These are phyloP conservation scores for Aspergillus sclerotialis DNA, from an alignment of 2,329 filamentous ascomycete genomes.

Conservation along the genomic window DNA sequence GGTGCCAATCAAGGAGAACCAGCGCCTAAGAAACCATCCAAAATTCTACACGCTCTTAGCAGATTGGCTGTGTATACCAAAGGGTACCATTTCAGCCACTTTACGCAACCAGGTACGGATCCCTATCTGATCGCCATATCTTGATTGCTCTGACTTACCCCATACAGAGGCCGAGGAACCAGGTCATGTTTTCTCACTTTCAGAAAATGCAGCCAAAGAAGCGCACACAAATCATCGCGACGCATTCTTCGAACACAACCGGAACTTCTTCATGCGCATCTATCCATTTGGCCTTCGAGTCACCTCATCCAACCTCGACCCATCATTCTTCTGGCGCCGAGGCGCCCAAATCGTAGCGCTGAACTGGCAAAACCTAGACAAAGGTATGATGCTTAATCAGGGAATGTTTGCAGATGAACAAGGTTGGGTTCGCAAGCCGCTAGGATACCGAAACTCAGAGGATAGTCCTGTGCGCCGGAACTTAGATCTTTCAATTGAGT, in stretches of 20 bases:
- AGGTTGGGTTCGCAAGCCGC: slow-evolving; percentile 81
- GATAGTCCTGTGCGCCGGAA: slow-evolving; percentile 43
- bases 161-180: slow-evolving; percentile 47
- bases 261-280: slow-evolving; percentile 73
- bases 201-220: slow-evolving; percentile 60
- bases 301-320: slow-evolving; percentile 79
- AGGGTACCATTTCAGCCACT: slow-evolving; percentile 70
- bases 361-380: slow-evolving; percentile 89
- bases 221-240: slow-evolving; percentile 47
- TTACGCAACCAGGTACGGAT: slow-evolving; percentile 59
- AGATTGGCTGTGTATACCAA: slow-evolving; percentile 78
- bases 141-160: too few species aligned
- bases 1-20: slow-evolving; percentile 1
- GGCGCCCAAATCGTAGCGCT: slow-evolving; percentile 87
- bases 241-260: slow-evolving; percentile 76
- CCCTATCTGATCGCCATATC: slow-evolving; percentile 11
- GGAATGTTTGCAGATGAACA: slow-evolving; percentile 77
- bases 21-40: slow-evolving; percentile 42
- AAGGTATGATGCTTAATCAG: slow-evolving; percentile 93
- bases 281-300: slow-evolving; percentile 81
- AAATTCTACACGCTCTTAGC: slow-evolving; percentile 66
- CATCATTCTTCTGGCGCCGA: slow-evolving; percentile 76
- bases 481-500: slow-evolving; percentile 62
- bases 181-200: slow-evolving; percentile 58
- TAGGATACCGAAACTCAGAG: slow-evolving; percentile 54